Conservation (phyloP, 108 stramenopile genomes). For the Chaetoceros muelleri region DNA sequence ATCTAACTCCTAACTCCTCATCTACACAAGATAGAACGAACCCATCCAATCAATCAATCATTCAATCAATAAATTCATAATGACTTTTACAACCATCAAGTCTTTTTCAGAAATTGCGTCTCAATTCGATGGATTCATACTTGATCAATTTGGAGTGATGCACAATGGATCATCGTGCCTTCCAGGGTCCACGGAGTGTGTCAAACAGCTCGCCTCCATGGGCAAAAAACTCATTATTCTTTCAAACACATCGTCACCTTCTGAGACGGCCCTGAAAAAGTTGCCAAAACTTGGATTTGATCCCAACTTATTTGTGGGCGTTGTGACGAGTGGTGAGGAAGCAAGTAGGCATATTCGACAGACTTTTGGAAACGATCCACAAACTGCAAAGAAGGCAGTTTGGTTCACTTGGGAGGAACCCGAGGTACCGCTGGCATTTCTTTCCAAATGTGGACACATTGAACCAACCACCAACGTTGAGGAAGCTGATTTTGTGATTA, state of each 20-base stretch:
- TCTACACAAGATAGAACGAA: too few species aligned
- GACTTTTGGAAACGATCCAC: constrained; percentile 10
- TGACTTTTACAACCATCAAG: not conserved
- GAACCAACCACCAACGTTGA: constrained; percentile 28
- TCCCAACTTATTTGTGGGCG: constrained; percentile 45
- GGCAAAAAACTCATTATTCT: constrained; percentile 75
- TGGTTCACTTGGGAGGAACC: constrained; percentile 56
- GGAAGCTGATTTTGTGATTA: constrained; percentile 63
- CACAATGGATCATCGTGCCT: constrained; percentile 69
- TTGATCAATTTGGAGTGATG: constrained; percentile 89
- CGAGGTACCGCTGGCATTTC: constrained; percentile 29
- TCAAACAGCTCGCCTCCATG: constrained; percentile 25
- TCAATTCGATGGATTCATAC: constrained; percentile 73
- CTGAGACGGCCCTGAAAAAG: constrained; percentile 30
- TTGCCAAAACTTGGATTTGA: constrained; percentile 65
- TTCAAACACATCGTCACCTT: constrained; percentile 68
- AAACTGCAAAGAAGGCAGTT: constrained; percentile 30
- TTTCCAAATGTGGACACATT: constrained; percentile 45
- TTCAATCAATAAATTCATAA: not conserved
- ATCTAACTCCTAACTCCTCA: too few species aligned
- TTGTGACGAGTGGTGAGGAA: constrained; percentile 78
- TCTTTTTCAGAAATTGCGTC: constrained; percentile 18
- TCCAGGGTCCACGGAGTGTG: constrained; percentile 48
- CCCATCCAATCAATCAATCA: not conserved
- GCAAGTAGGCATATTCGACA: constrained; percentile 31